A percentile compares a stretch with the other conserved stretches of the same genome.
These are phyloP conservation scores for Aspergillus caelatus DNA, from an alignment of 2,329 filamentous ascomycete species.

Conservation along the genomic window DNA sequence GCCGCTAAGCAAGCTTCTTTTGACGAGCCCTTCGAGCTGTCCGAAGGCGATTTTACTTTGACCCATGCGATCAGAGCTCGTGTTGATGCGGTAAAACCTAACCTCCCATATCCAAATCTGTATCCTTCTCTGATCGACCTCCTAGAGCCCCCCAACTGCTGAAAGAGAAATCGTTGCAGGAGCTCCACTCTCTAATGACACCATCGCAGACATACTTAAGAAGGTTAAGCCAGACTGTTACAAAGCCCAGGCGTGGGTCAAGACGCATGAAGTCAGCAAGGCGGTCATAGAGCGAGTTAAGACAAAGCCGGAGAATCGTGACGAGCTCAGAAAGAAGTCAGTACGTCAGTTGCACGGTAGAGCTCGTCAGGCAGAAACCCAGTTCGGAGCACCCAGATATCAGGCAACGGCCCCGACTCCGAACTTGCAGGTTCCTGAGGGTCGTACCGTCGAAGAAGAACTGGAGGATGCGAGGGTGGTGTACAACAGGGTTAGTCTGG, in stretches of 20 bases:
- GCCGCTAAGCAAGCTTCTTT: neutral
- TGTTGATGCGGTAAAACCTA: neutral
- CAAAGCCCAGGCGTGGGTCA: constrained; percentile 25
- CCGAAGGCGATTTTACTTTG: neutral
- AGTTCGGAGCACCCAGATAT: constrained; percentile 7
- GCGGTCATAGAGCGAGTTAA: constrained; percentile 5
- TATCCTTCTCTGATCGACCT: neutral
- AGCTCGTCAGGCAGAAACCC: constrained; percentile 7
- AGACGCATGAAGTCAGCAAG: constrained; percentile 19
- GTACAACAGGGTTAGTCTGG: constrained; percentile 9
- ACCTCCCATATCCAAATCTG: neutral
- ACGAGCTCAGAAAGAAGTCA: constrained; percentile 13
- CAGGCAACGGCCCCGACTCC: constrained; percentile 4
- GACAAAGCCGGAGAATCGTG: constrained; percentile 9
- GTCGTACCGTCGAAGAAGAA: neutral
- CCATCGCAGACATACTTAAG: constrained; percentile 23
- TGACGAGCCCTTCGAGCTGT: neutral
- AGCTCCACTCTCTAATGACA: constrained; percentile 16
- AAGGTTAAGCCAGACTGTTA: constrained; percentile 20
- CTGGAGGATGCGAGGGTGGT: neutral
- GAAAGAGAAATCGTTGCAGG: neutral
- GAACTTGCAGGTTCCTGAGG: neutral
- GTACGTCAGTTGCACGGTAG: constrained; percentile 11
- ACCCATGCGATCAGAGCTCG: neutral
- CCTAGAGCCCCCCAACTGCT: neutral